A percentile compares a stretch with the other conserved stretches of the same genome.
phyloP scores from a whole-genome alignment of 495 filamentous ascomycete genomes.

The Filosporella fistucella region DNA sequence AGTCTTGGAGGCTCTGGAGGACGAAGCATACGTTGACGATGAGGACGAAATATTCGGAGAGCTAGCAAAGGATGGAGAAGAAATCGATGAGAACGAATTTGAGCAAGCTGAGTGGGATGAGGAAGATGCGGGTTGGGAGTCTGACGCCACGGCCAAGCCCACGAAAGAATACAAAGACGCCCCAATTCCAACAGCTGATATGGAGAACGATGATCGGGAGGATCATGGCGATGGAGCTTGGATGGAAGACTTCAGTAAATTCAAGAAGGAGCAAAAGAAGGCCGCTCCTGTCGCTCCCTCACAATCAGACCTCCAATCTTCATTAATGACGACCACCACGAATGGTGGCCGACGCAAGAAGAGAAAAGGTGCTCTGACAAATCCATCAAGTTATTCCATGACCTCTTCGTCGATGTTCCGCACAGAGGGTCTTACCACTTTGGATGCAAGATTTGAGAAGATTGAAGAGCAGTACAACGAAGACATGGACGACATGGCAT shows the following conservation, averaged over 20 bases:
- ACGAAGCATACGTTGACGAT: conserved; percentile 93
- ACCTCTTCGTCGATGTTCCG: conserved; percentile 82
- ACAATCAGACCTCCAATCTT: conserved; percentile 61
- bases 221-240: conserved; percentile 57
- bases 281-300: conserved; percentile 34
- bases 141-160: conserved; percentile 84
- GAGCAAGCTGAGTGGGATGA: conserved; percentile 48
- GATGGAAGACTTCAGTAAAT: conserved; percentile 85
- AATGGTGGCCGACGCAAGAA: conserved; percentile 75
- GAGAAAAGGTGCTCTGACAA: conserved; percentile 85
- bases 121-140: conserved; percentile 87
- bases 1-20: conserved; percentile 89
- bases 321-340: conserved; percentile 74
- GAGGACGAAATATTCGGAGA: conserved; percentile 78
- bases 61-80: conserved; percentile 67
- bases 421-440: conserved; percentile 79
- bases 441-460: conserved; percentile 89
- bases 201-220: conserved; percentile 41
- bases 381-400: conserved; percentile 93
- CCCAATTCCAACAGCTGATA: conserved; percentile 34
- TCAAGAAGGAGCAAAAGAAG: conserved; percentile 69
- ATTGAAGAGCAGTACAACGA: conserved; percentile 80
- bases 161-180: conserved; percentile 37
- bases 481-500: conserved; percentile 57
- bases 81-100: conserved; percentile 67